Conservation (phyloP, 2,329 filamentous ascomycete species). For the Aspergillus novoparasiticus region DNA sequence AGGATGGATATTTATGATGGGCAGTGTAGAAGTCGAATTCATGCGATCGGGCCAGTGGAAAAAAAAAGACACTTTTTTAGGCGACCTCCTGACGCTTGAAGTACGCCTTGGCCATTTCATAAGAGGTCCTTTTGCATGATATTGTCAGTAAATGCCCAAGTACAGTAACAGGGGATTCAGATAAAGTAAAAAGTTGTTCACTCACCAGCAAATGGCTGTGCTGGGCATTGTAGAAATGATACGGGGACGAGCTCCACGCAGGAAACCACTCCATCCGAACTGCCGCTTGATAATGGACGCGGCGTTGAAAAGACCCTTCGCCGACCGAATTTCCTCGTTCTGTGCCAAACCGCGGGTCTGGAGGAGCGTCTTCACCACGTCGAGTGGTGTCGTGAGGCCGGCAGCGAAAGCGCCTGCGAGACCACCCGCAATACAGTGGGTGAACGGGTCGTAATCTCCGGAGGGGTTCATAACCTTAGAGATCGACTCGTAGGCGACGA, state of each 20-base stretch:
- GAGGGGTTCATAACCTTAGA: slow-evolving; percentile 89
- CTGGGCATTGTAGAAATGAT: slow-evolving; percentile 97
- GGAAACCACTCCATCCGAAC: slow-evolving; percentile 84
- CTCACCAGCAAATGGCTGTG: slow-evolving; percentile 97
- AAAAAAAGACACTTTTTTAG: slow-evolving; percentile 15
- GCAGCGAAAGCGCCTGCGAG: slow-evolving; percentile 92
- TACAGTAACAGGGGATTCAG: not conserved
- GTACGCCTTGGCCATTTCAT: slow-evolving; percentile 70
- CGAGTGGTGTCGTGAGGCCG: slow-evolving; percentile 90
- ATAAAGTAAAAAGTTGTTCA: not conserved
- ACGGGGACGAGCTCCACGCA: slow-evolving; percentile 87
- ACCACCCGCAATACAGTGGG: slow-evolving; percentile 89
- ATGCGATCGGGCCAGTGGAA: slow-evolving; percentile 17
- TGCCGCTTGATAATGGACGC: slow-evolving; percentile 79
- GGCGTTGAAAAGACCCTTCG: slow-evolving; percentile 78
- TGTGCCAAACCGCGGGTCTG: slow-evolving; percentile 86
- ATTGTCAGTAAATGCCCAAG: slow-evolving; percentile 9
- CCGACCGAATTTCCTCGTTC: slow-evolving; percentile 79
- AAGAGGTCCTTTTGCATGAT: slow-evolving; percentile 55
- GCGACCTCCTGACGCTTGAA: slow-evolving; percentile 53
- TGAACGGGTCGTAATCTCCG: slow-evolving; percentile 80
- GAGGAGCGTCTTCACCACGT: slow-evolving; percentile 96
- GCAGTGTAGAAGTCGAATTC: slow-evolving; percentile 14
- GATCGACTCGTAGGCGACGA: slow-evolving; percentile 95
- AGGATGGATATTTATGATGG: slow-evolving; percentile 3